Evolutionary conservation across 2,329 filamentous ascomycete species (phyloP).

Genomic region (Ophiosphaerella korrae): DNA sequence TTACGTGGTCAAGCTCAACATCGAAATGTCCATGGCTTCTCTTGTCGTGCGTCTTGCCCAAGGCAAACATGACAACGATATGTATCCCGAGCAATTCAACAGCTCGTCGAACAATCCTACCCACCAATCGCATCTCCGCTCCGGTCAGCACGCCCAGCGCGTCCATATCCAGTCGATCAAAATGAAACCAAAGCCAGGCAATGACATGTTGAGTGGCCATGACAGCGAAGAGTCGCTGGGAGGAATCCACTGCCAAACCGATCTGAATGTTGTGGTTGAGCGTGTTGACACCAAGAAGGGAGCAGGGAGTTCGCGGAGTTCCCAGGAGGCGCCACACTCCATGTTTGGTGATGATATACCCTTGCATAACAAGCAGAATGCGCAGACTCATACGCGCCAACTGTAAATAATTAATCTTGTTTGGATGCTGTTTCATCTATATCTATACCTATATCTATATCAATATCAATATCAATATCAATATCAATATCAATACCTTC

Average conservation of each 20-base stretch:
- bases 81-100: slow-evolving; percentile 21
- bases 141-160: slow-evolving; percentile 12
- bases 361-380: slow-evolving; percentile 18
- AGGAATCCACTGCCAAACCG: slow-evolving; percentile 33
- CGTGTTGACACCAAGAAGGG: slow-evolving; percentile 8
- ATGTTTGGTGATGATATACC: slow-evolving; percentile 37
- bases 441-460: too few relatives aligned
- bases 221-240: slow-evolving; percentile 30
- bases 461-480: too few relatives aligned
- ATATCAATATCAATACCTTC: neutral
- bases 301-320: slow-evolving; percentile 22
- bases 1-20: slow-evolving; percentile 53
- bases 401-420: neutral
- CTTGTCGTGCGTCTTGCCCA: slow-evolving; percentile 47
- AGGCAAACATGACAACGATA: slow-evolving; percentile 36
- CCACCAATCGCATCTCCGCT: slow-evolving; percentile 22
- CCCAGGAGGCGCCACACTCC: slow-evolving; percentile 23
- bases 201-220: slow-evolving; percentile 19
- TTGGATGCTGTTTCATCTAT: neutral
- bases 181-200: slow-evolving; percentile 16
- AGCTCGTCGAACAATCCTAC: slow-evolving; percentile 15
- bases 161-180: slow-evolving; percentile 25
- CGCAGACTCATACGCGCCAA: neutral
- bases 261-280: slow-evolving; percentile 30
- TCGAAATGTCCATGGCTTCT: slow-evolving; percentile 53